Conservation (phyloP, 2,329 filamentous ascomycete species). For the Talaromyces funiculosus region DNA sequence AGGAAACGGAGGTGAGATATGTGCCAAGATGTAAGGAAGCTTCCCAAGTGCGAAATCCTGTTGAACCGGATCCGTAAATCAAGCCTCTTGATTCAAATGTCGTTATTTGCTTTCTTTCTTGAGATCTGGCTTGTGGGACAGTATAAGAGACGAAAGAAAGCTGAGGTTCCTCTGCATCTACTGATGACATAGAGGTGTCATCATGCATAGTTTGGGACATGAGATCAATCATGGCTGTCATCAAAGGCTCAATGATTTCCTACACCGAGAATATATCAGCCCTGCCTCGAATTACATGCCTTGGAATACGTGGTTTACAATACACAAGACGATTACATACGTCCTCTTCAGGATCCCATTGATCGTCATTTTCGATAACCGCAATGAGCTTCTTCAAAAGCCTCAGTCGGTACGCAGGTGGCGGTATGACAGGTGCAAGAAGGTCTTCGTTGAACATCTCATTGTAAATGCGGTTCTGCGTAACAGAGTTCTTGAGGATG, state of each 20-base stretch:
- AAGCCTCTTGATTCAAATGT: conserved; percentile 52
- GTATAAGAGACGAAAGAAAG: conserved; percentile 72
- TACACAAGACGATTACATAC: conserved; percentile 46
- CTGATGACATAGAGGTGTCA: conserved; percentile 53
- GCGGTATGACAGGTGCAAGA: conserved; percentile 52
- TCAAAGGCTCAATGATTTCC: conserved; percentile 79
- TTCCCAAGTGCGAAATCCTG: conserved; percentile 66
- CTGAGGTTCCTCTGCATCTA: conserved; percentile 57
- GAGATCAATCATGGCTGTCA: conserved; percentile 61
- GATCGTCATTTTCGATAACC: conserved; percentile 62
- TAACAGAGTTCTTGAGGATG: conserved; percentile 53
- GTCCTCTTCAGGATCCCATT: conserved; percentile 78
- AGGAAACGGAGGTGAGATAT: conserved; percentile 49
- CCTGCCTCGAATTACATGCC: neutral
- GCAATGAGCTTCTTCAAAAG: conserved; percentile 68
- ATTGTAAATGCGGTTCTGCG: conserved; percentile 62
- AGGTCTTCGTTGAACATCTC: conserved; percentile 59
- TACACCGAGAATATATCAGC: conserved; percentile 32
- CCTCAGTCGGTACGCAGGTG: conserved; percentile 62
- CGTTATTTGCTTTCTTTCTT: conserved; percentile 20
- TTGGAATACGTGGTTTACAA: neutral
- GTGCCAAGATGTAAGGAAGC: conserved; percentile 59
- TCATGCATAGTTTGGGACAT: conserved; percentile 52
- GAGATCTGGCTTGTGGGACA: conserved; percentile 22
- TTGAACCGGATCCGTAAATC: conserved; percentile 55